A percentile compares a stretch with the other conserved stretches of the same genome.
These are phyloP conservation scores for Aspergillus fumigatus DNA, from an alignment of 2,329 filamentous ascomycete species.

Conservation along the genomic window DNA sequence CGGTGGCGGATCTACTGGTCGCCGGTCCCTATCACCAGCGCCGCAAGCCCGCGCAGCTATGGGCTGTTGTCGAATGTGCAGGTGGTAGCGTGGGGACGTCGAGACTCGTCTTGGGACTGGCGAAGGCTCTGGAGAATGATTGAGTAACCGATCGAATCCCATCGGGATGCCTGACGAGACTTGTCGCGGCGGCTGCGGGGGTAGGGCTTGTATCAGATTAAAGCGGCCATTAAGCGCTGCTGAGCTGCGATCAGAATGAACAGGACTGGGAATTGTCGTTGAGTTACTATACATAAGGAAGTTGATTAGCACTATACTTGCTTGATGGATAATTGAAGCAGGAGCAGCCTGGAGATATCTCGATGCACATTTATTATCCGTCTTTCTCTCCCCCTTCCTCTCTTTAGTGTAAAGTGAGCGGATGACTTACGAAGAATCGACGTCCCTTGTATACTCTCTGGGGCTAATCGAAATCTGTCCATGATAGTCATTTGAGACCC, in stretches of 20 bases:
- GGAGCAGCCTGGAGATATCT: background rate
- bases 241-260: constrained; percentile 25
- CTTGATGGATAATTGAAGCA: background rate
- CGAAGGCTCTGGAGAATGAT: constrained; percentile 23
- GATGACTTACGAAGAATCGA: constrained; percentile 29
- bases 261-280: constrained; percentile 25
- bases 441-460: constrained; percentile 22
- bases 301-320: background rate
- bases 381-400: background rate
- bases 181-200: constrained; percentile 13
- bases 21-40: constrained; percentile 44
- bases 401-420: background rate
- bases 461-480: constrained; percentile 18
- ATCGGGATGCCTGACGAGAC: constrained; percentile 28
- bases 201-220: constrained; percentile 8
- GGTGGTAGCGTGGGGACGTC: constrained; percentile 30
- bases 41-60: constrained; percentile 44
- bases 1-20: constrained; percentile 45
- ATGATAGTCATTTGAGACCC: constrained; percentile 19
- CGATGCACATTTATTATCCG: background rate
- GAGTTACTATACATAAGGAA: constrained; percentile 14
- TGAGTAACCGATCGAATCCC: constrained; percentile 35
- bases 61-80: constrained; percentile 45
- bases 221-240: constrained; percentile 11
- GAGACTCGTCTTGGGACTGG: constrained; percentile 20